These are phyloP conservation scores for Pyrenochaeta sp. DNA, from an alignment of 2,329 filamentous ascomycete species.

Conservation along the genomic window DNA sequence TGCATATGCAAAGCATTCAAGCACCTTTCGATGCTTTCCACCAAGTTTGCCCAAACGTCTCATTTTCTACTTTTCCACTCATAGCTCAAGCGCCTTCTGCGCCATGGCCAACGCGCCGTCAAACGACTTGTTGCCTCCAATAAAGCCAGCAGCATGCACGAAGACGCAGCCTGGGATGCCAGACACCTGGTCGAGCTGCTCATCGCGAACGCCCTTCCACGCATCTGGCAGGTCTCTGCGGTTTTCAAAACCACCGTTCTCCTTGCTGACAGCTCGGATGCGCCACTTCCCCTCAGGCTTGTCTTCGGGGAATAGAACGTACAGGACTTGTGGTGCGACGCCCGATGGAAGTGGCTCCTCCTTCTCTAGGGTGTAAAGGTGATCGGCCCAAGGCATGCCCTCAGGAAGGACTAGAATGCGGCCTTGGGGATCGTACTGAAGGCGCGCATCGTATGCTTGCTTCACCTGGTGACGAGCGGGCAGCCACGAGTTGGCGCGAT, in stretches of 20 bases:
- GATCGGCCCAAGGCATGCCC: slow-evolving; percentile 94
- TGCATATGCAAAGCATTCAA: slow-evolving; percentile 33
- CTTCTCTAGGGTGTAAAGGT: slow-evolving; percentile 87
- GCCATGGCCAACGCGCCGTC: slow-evolving; percentile 91
- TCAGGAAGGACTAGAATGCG: slow-evolving; percentile 81
- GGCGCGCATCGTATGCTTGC: slow-evolving; percentile 74
- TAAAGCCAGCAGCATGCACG: slow-evolving; percentile 93
- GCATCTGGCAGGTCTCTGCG: slow-evolving; percentile 88
- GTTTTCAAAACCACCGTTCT: slow-evolving; percentile 87
- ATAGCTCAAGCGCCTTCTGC: slow-evolving; percentile 69
- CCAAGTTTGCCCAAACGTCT: not conserved
- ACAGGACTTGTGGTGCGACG: slow-evolving; percentile 70
- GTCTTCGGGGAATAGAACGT: slow-evolving; percentile 90
- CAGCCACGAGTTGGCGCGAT: slow-evolving; percentile 80
- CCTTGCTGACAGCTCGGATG: slow-evolving; percentile 87
- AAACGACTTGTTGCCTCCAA: slow-evolving; percentile 91
- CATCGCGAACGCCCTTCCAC: slow-evolving; percentile 91
- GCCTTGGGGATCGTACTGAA: slow-evolving; percentile 74
- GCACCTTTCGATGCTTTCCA: slow-evolving; percentile 22
- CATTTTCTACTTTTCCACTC: slow-evolving; percentile 1
- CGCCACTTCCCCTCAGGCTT: slow-evolving; percentile 85
- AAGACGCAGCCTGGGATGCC: slow-evolving; percentile 83
- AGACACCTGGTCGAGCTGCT: slow-evolving; percentile 77
- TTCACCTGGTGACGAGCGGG: slow-evolving; percentile 84
- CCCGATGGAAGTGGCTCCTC: slow-evolving; percentile 51